Base-by-base conservation (phyloP, 2,329 filamentous ascomycete species). In the Parastagonospora avenae region DNA sequence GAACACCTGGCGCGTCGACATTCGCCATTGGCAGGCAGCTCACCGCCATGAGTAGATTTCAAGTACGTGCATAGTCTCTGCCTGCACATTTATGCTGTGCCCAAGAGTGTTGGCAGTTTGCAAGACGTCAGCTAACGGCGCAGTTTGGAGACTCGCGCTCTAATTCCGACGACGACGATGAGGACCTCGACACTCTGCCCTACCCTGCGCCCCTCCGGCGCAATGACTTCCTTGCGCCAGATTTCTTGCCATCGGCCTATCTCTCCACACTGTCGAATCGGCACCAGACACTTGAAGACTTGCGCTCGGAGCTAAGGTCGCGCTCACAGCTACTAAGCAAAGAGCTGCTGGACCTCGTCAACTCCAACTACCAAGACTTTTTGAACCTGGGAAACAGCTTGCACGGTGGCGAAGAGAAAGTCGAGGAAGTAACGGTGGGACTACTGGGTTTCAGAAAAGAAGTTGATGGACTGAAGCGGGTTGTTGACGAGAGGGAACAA, bases 231-330 rank as follows among this genome's bases (percentile, higher is more conserved):
- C 83, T 96, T 6, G 77, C 84, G 2, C 82, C 70, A 0, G 75
- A 85, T 60, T 99, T 99, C 74, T 85, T 91, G 55, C 88, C 95
- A 0, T 84, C 90, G 2, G 78, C 79, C 2, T 99, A 97, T 72
- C 87, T 99, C 75, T 92, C 87, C 7, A 88, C 89, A 1, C 82
- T 96, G 1, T 85, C 86, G 15, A 87, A 94, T 69, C 89, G 94
- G 1, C 94, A 99, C 73, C 94, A 99, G 74, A 97, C 93, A 0
- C 89, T 99, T 41, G 92, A 96, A 71, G 94, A 99, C 72, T 80
- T 99, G 29, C 90, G 93, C 31, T 78, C 87, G 4, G 95, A 99
- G 67, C 81, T 99, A 12, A 87, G 92, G 38, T 85, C 92, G 51
- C 83, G 95, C 45, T 90, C 87, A 61, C 85, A 90, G 62, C 82